Conservation (phyloP, 768 basidiomycete species). For the Trametes meyenii region DNA sequence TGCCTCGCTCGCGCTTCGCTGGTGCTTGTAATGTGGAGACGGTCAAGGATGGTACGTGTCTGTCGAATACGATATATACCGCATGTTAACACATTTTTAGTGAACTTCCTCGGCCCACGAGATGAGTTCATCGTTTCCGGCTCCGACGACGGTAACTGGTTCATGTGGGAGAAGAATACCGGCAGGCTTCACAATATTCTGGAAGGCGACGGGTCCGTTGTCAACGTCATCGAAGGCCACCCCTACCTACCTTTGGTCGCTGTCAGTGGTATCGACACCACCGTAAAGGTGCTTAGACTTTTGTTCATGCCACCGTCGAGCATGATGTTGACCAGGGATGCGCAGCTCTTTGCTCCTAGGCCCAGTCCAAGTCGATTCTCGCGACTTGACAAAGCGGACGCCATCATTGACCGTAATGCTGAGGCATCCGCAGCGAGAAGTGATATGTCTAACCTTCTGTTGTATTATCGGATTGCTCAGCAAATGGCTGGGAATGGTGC, state of each 20-base stretch:
- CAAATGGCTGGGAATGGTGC: conserved; percentile 7
- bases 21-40: conserved; percentile 83
- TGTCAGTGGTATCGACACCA: conserved; percentile 83
- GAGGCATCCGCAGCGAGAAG: conserved; percentile 37
- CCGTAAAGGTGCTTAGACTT: conserved; percentile 65
- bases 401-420: conserved; percentile 60
- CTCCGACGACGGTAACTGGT: conserved; percentile 86
- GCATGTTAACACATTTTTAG: conserved; percentile 39
- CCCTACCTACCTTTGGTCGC: conserved; percentile 79
- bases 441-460: conserved; percentile 36
- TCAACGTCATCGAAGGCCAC: conserved; percentile 87
- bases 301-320: neutral
- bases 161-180: conserved; percentile 78
- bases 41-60: conserved; percentile 77
- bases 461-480: conserved; percentile 31
- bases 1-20: conserved; percentile 62
- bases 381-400: conserved; percentile 50
- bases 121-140: conserved; percentile 84
- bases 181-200: conserved; percentile 72
- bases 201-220: conserved; percentile 80
- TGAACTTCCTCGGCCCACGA: conserved; percentile 79
- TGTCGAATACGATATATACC: neutral
- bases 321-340: neutral
- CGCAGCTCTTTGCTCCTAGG: conserved; percentile 68
- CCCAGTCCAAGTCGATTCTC: conserved; percentile 54